A percentile compares a stretch with the other conserved stretches of the same genome.
phyloP scores from a whole-genome alignment of 2,329 filamentous ascomycete species.

The Exophiala sp. region DNA sequence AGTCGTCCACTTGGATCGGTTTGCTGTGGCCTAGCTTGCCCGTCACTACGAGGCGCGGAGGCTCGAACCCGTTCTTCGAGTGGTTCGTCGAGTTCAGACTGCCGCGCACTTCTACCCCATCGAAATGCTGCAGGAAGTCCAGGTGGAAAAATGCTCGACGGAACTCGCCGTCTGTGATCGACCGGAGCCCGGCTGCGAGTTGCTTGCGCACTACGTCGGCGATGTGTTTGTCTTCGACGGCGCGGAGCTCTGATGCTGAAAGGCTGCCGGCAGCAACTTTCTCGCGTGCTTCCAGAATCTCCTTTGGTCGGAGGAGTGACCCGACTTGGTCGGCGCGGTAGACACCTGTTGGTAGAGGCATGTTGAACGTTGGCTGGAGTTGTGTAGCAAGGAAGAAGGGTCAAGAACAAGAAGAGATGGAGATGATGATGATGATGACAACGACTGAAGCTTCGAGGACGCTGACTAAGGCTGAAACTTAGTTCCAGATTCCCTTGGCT shows the following conservation, averaged over 20 bases:
- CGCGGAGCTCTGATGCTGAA: slow-evolving; percentile 42
- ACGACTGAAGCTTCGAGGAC: no score
- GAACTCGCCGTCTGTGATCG: slow-evolving; percentile 54
- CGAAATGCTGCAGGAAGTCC: slow-evolving; percentile 52
- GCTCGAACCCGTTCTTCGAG: slow-evolving; percentile 37
- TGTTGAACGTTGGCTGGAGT: neutral
- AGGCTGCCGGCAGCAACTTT: slow-evolving; percentile 43
- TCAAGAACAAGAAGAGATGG: no score
- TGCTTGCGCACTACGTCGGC: slow-evolving; percentile 46
- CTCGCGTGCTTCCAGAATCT: slow-evolving; percentile 47
- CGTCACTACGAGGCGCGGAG: slow-evolving; percentile 50
- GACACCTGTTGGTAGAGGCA: slow-evolving; percentile 28
- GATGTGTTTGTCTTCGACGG: slow-evolving; percentile 49
- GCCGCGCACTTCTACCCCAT: slow-evolving; percentile 50
- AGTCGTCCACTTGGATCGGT: slow-evolving; percentile 53
- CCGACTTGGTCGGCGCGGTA: slow-evolving; percentile 53
- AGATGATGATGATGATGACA: no score
- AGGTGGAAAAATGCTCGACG: slow-evolving; percentile 54
- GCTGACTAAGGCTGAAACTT: no score
- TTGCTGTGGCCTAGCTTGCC: slow-evolving; percentile 51
- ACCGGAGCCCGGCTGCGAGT: slow-evolving; percentile 45
- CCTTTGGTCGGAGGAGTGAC: slow-evolving; percentile 49
- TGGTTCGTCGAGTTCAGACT: slow-evolving; percentile 32
- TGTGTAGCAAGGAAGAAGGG: no score
- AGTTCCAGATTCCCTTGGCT: no score